Evolutionary conservation across 331 rosid species (phyloP).

Genomic region (Acacia pycnantha): DNA sequence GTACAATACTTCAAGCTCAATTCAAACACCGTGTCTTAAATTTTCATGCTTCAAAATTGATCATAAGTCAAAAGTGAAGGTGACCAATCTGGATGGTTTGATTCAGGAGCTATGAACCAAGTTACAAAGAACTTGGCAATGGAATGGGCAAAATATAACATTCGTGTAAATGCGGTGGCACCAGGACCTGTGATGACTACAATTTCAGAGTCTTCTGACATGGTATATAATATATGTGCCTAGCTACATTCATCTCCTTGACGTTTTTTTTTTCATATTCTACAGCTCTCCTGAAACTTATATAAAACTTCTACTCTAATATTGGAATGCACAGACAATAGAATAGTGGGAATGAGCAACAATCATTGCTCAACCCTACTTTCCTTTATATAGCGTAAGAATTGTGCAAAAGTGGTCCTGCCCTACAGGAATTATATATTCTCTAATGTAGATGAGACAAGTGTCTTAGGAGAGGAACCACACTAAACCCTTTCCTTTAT

Average conservation of each 20-base stretch:
- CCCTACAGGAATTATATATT: too few relatives aligned
- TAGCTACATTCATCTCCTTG: background rate
- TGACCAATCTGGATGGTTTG: background rate
- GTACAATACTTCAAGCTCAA: too few relatives aligned
- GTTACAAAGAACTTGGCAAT: conserved; percentile 60
- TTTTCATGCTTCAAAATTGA: background rate
- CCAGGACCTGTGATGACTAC: conserved; percentile 57
- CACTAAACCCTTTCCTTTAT: too few relatives aligned
- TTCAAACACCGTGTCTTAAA: background rate
- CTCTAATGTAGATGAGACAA: too few relatives aligned
- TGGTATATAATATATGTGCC: background rate
- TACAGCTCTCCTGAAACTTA: background rate
- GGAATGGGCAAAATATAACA: conserved; percentile 76
- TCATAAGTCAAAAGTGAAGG: background rate
- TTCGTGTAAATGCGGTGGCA: conserved; percentile 64
- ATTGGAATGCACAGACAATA: too few relatives aligned
- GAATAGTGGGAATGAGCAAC: too few relatives aligned
- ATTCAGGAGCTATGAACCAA: conserved; percentile 70
- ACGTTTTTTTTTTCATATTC: background rate
- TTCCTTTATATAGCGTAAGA: too few relatives aligned
- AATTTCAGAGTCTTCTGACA: background rate
- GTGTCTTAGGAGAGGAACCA: too few relatives aligned
- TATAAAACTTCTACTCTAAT: too few relatives aligned
- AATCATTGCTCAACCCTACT: too few relatives aligned
- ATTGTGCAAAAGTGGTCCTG: too few relatives aligned